Evolutionary conservation across 352 stramenopile genomes (phyloP).

Genomic region (Pseudoperonospora humuli): DNA sequence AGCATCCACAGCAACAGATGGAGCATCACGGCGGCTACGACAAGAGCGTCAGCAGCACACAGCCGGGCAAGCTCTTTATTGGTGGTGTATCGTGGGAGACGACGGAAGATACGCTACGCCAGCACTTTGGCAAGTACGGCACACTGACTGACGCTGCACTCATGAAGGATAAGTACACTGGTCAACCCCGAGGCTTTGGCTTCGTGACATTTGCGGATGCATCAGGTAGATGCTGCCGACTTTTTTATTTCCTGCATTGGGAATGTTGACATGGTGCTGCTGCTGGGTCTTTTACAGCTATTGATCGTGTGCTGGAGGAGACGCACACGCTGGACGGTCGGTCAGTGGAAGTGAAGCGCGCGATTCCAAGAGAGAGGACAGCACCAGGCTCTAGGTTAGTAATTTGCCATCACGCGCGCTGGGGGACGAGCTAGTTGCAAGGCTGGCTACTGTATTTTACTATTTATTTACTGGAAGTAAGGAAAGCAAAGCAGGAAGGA

Average conservation of each 20-base stretch:
- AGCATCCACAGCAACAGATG: constrained; percentile 45
- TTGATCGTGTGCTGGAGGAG: constrained; percentile 78
- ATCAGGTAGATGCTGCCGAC: constrained; percentile 47
- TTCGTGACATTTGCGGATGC: constrained; percentile 91
- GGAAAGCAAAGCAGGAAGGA: constrained; percentile 14
- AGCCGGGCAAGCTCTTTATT: constrained; percentile 87
- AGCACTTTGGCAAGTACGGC: constrained; percentile 87
- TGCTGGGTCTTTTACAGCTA: constrained; percentile 29
- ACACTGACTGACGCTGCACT: constrained; percentile 79
- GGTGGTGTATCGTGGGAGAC: constrained; percentile 89
- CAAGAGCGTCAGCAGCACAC: constrained; percentile 19
- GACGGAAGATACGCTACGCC: constrained; percentile 86
- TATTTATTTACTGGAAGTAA: constrained; percentile 22
- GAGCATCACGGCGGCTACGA: constrained; percentile 26
- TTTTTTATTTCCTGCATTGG: neutral
- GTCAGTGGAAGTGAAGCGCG: constrained; percentile 89
- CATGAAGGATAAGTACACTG: constrained; percentile 92
- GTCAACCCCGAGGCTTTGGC: constrained; percentile 86
- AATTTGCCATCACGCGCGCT: constrained; percentile 11
- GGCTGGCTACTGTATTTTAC: constrained; percentile 16
- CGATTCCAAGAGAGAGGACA: constrained; percentile 82
- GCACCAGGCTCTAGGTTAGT: constrained; percentile 67
- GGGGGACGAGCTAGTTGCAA: constrained; percentile 8
- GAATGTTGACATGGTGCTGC: neutral
- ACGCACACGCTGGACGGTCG: constrained; percentile 87